phyloP scores from a whole-genome alignment of 768 basidiomycete species.

The Macrolepiota fuliginosa region DNA sequence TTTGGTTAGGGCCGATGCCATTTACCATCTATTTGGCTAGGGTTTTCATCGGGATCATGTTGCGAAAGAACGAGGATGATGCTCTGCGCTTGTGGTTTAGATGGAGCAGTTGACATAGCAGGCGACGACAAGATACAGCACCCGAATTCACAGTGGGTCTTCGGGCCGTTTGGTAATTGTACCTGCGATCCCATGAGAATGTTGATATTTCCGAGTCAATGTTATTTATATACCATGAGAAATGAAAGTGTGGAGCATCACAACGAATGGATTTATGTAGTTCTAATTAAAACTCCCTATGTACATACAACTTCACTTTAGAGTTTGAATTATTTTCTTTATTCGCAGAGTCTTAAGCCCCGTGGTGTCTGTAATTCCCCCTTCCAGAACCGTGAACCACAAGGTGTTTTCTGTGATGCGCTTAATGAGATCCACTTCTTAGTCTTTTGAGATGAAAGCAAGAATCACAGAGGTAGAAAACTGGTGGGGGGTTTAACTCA shows the following conservation, averaged over 20 bases:
- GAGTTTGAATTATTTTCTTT: conserved; percentile 17
- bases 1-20: background rate
- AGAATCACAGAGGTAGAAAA: conserved; percentile 10
- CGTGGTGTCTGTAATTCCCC: conserved; percentile 19
- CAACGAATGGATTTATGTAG: no score
- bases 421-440: conserved; percentile 24
- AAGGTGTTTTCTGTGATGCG: conserved; percentile 30
- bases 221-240: no score
- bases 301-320: conserved; percentile 18
- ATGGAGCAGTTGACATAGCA: background rate
- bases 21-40: conserved; percentile 30
- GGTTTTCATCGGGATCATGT: conserved; percentile 23
- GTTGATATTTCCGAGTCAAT: no score
- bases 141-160: background rate
- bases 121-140: background rate
- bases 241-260: no score
- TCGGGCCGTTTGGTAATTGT: no score
- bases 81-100: background rate
- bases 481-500: background rate
- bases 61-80: conserved; percentile 33
- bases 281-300: no score
- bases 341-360: conserved; percentile 25
- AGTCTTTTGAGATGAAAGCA: conserved; percentile 11
- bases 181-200: no score
- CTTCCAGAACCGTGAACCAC: conserved; percentile 28